Evolutionary conservation across 768 basidiomycete species (phyloP).

Genomic region (Pisolithus microcarpus): DNA sequence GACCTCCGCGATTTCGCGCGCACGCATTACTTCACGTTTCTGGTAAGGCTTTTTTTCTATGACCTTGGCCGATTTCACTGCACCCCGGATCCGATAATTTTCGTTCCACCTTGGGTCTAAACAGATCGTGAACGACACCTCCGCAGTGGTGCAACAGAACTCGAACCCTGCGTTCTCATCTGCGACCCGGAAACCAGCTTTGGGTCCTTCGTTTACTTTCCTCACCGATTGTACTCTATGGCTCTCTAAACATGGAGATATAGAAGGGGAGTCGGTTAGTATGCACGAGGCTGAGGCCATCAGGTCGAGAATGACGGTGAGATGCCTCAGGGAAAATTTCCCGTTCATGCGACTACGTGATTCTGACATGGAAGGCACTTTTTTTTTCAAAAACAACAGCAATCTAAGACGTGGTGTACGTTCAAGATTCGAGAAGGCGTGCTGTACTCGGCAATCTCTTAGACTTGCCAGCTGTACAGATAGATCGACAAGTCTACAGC

Average conservation of each 20-base stretch:
- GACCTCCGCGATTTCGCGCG: constrained; percentile 48
- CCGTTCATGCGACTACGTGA: background rate
- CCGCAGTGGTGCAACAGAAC: constrained; percentile 27
- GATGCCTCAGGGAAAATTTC: background rate
- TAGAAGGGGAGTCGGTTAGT: constrained; percentile 13
- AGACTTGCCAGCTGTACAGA: no score
- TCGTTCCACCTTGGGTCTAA: background rate
- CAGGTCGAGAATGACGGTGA: constrained; percentile 37
- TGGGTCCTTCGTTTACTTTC: constrained; percentile 71
- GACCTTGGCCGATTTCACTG: background rate
- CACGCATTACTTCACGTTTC: constrained; percentile 36
- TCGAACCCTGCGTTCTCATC: constrained; percentile 28
- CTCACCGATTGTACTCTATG: constrained; percentile 71
- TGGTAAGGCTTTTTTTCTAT: constrained; percentile 38
- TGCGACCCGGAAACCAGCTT: constrained; percentile 53
- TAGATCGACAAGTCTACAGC: no score
- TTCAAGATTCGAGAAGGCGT: constrained; percentile 35
- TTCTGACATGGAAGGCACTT: background rate
- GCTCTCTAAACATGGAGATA: constrained; percentile 34
- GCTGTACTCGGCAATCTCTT: constrained; percentile 10
- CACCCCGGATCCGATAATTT: background rate
- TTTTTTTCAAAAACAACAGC: constrained; percentile 20
- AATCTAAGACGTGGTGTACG: constrained; percentile 31
- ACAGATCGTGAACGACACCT: constrained; percentile 59
- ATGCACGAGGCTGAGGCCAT: constrained; percentile 35